Conservation (phyloP, 805 yeast genomes). For the Suhomyces canberraensis region DNA sequence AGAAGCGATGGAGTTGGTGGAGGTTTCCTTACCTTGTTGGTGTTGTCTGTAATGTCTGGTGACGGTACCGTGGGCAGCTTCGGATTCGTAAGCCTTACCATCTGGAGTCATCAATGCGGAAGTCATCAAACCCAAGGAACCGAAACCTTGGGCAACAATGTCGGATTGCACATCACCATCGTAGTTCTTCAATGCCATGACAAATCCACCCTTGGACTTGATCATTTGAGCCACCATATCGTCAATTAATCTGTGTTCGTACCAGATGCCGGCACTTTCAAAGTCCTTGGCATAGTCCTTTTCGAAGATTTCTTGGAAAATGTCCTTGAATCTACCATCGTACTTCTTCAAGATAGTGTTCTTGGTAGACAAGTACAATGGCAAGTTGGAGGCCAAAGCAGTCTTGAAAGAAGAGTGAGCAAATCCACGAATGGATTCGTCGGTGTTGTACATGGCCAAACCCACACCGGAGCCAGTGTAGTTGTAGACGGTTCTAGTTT, state of each 20-base stretch:
- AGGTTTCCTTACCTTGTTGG: constrained; percentile 95
- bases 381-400: constrained; percentile 75
- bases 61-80: constrained; percentile 99
- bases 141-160: constrained; percentile 97
- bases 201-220: constrained; percentile 91
- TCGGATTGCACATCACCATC: constrained; percentile 98
- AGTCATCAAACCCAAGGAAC: constrained; percentile 95
- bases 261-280: constrained; percentile 84
- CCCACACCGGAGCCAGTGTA: constrained; percentile 78
- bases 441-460: constrained; percentile 93
- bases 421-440: constrained; percentile 83
- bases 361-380: constrained; percentile 85
- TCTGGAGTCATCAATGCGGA: constrained; percentile 96
- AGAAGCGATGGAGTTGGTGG: constrained; percentile 95
- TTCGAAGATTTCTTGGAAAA: constrained; percentile 79
- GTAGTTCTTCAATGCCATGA: constrained; percentile 95
- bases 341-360: constrained; percentile 92
- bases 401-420: constrained; percentile 90
- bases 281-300: constrained; percentile 64
- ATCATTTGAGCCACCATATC: constrained; percentile 99
- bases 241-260: constrained; percentile 93
- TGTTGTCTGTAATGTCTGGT: constrained; percentile 95
- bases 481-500: constrained; percentile 61
- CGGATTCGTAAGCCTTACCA: constrained; percentile 91
- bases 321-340: constrained; percentile 94